Evolutionary conservation across 2,329 filamentous ascomycete genomes (phyloP), one percentile per base, ranked within the genome.

Genomic region (Paecilomyces fulvus): DNA sequence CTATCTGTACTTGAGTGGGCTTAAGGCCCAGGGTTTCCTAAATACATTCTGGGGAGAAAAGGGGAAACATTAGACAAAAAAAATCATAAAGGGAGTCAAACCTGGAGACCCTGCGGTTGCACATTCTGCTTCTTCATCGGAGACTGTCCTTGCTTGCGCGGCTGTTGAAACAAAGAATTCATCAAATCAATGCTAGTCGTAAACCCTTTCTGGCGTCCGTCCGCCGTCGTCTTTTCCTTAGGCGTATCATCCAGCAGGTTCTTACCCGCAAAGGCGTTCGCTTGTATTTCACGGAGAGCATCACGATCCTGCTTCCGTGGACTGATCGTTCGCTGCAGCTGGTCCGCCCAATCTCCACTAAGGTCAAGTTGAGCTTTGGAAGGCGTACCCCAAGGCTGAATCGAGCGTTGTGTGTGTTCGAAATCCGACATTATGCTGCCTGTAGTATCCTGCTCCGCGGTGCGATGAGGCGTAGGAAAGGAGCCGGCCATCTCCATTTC

Each of bases 161-260:
- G 80, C 73, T 87, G 83, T 70, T 89, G 88, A 73, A 95, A 96
- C 56, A 96, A 78, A 51, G 90, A 95, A 70, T 95, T 92, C 90
- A 96, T 96, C 70, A 96, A 78, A 77, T 96, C 94, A 75, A 97
- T 95, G 67, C 89, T 92, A 20, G 88, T 96, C 20, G 85, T 83
- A 72, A 96, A 92, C 0, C 87, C 86, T 61, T 83, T 83, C 55
- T 81, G 79, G 14, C 59, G 64, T 11, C 59, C 56, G 31, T 61
- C 60, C 6, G 55, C 50, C 28, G 55, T 59, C 3, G 63, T 54
- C 31, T 61, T 63, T 49, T 64, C 55, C 31, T 64, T 66, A 52
- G 68, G 64, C 21, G 69, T 70, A 51, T 69, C 73, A 49, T 73
- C 71, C 53, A 60, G 62, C 14, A 67, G 60, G 54, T 75, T 73